Base-by-base conservation (phyloP, 1,139 yeast species). In the Tardiomyces depauwii region DNA sequence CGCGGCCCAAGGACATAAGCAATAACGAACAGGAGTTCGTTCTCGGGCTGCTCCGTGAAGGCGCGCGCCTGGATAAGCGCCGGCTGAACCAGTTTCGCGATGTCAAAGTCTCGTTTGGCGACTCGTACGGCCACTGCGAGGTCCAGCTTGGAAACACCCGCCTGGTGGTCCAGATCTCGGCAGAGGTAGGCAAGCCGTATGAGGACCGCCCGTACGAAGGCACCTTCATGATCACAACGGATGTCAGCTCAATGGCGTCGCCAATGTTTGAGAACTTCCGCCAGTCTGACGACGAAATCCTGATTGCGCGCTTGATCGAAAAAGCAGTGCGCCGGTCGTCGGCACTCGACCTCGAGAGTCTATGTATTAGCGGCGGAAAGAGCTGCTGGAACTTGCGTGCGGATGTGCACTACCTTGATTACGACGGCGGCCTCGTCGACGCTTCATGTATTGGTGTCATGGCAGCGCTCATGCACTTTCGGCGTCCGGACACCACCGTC, bases 121-220 rank as follows among this genome's bases (percentile, higher is more conserved):
- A 73, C 10, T 82, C 81, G 50, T 82, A 77, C 57, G 98, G 98
- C 10, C 84, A 79, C 55, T 93, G 82, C 14, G 87, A 85, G 54
- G 78, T 89, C 11, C 66, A 67, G 33, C 72, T 89, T 63, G 97
- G 97, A 1, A 67, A 73, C 27, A 86, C 95, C 7, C 51, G 60
- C 55, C 77, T 91, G 3, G 79, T 85, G 2, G 91, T 83, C 14
- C 74, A 91, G 48, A 80, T 89, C 2, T 80, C 91, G 21, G 84
- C 95, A 18, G 82, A 78, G 48, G 80, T 93, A n/a, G 73, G 78
- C 10, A 75, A 77, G 50, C 98, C 98, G 0, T 82, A 75, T 55
- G 95, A 87, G 47, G 95, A 89, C 55, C 72, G 96, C 45, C 97
- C 97, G 1, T 89, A 86, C 60, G 98, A 93, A 64, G 98, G 98